Percentiles rank a stretch among this genome's conserved stretches.
phyloP scores from a whole-genome alignment of 208 protist genomes.

The Trypanosoma platydactyli region DNA sequence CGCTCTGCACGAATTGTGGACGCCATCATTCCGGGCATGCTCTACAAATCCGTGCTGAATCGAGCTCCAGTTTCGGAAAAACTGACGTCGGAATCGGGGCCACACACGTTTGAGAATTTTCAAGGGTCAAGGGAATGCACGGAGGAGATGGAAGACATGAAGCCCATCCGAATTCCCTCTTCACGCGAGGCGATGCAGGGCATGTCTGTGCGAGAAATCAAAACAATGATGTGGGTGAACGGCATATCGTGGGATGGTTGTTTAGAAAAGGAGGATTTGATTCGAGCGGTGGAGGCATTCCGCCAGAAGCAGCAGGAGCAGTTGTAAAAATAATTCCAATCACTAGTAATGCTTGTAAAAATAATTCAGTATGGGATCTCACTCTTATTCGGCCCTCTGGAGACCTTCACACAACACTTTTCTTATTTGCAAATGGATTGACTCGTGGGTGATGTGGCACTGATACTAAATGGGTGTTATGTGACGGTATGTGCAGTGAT shows the following conservation, averaged over 20 bases:
- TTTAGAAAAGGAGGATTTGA: slow-evolving; percentile 37
- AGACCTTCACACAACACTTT: too few species aligned
- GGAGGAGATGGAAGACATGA: neutral
- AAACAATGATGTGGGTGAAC: slow-evolving; percentile 42
- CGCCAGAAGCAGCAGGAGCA: slow-evolving; percentile 1
- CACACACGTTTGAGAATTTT: neutral
- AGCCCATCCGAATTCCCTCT: slow-evolving; percentile 8
- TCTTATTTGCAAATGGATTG: too few species aligned
- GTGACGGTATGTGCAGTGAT: too few species aligned
- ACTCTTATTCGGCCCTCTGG: too few species aligned
- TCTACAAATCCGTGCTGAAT: slow-evolving; percentile 3
- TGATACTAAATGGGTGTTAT: neutral
- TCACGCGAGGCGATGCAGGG: slow-evolving; percentile 23
- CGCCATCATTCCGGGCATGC: slow-evolving; percentile 18
- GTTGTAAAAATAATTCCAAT: neutral
- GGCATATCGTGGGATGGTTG: slow-evolving; percentile 35
- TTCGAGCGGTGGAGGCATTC: slow-evolving; percentile 9
- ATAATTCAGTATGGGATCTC: too few species aligned
- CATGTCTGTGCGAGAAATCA: slow-evolving; percentile 33
- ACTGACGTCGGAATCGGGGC: neutral
- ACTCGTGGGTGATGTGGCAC: too few species aligned
- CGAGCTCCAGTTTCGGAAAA: too few species aligned
- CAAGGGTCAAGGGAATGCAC: neutral
- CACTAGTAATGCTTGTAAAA: too few species aligned
- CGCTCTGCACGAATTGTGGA: slow-evolving; percentile 29